Base-by-base conservation (phyloP, 176 grass and related monocot species). In the Saccharum spontaneum region DNA sequence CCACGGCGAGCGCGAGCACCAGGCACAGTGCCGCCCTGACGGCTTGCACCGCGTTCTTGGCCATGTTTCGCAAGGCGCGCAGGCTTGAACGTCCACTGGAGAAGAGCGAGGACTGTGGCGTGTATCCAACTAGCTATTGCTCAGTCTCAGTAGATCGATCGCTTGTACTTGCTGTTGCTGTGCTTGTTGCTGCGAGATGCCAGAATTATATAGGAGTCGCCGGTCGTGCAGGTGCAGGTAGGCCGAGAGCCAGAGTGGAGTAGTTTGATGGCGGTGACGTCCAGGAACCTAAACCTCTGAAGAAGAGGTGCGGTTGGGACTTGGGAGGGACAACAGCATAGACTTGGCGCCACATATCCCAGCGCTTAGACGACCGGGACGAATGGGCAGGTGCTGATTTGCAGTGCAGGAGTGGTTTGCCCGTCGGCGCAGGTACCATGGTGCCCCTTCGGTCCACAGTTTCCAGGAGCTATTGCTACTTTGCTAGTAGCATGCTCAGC, bases 271-370 rank as follows among this genome's bases (percentile, higher is more conserved):
- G 49, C 17, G 44, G 18, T 82, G 26, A 69, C 43, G 4, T 10
- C 34, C 75, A 57, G 48, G 49, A 50, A 90, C 88, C 83, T 90
- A 90, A 86, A 63, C 84, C 73, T 82, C 65, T 77, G 67, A 78
- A 38, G 45, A 85, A 65, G 46, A 86, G 90, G 82, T 75, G 77
- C n/a, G 4, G 90, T 85, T 88, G 71, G 61, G 61, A 30, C 26
- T 85, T 88, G 71, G 61, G 61, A 30, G 26, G 22, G 4, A 3
- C 46, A 11, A 12, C 20, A 52, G 24, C 65, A 34, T 4, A 39
- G 64, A 22, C 44, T 18, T 11, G 18, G 30, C 44, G 73, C 62
- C 74, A 43, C 34, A 0, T 60, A 44, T 41, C 15, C 33, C 34
- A n/a, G 63, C 4, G 13, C 13, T 30, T 43, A 50, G 37, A 52